Conservation (phyloP, 257 asterid genomes). For the Coffea canephora region DNA sequence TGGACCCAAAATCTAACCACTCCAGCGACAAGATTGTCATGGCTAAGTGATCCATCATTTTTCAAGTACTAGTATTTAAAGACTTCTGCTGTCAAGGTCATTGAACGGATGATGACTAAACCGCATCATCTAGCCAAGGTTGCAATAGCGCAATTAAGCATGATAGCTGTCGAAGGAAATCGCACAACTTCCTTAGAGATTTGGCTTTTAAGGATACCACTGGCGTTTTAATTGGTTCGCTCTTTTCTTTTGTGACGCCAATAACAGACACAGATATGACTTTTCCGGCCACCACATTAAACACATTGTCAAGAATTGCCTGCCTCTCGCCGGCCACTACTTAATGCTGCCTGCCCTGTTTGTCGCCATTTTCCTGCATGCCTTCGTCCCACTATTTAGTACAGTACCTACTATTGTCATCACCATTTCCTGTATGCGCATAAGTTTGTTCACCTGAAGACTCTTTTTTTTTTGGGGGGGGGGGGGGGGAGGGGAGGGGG, state of each 20-base stretch:
- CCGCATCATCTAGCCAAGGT: background rate
- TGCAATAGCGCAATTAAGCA: background rate
- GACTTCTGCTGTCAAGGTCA: background rate
- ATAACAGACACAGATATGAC: constrained; percentile 15
- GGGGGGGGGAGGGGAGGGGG: too few species aligned
- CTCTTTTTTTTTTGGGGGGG: too few species aligned
- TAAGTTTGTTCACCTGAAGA: too few species aligned
- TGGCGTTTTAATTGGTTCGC: constrained; percentile 27
- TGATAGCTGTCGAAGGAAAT: background rate
- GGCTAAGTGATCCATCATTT: background rate
- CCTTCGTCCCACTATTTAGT: background rate
- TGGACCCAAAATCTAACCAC: background rate
- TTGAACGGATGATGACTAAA: background rate
- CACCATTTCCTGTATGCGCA: too few species aligned
- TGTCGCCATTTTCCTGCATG: background rate
- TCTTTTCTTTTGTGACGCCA: constrained; percentile 16
- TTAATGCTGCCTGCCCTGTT: constrained; percentile 36
- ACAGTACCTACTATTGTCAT: too few species aligned
- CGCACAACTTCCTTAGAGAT: background rate
- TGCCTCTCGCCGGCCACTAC: constrained; percentile 38
- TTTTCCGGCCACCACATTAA: constrained; percentile 32
- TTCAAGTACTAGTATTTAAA: background rate
- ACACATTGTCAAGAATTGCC: constrained; percentile 42
- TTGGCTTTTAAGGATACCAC: background rate
- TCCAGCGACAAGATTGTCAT: background rate